Evolutionary conservation across 768 basidiomycete genomes (phyloP).

Genomic region (Tulasnella sp.): DNA sequence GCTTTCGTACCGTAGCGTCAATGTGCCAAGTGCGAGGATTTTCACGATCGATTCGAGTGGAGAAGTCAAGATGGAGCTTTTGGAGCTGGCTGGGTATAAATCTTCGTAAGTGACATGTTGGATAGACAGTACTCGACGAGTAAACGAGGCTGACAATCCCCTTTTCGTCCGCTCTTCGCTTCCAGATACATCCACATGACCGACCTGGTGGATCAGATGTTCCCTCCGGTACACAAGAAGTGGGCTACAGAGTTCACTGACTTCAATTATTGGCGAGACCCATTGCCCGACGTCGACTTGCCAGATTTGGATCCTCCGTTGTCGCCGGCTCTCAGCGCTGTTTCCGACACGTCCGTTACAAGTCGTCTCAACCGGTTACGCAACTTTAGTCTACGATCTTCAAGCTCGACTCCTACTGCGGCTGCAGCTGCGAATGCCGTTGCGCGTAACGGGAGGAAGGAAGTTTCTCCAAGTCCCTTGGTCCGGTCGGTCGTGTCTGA

Average conservation of each 20-base stretch:
- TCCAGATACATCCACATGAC: conserved; percentile 94
- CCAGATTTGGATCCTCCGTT: conserved; percentile 67
- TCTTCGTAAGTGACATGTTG: no score
- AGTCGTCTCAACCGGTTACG: conserved; percentile 29
- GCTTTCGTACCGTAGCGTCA: not conserved
- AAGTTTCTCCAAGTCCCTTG: conserved; percentile 2
- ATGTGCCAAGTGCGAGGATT: not conserved
- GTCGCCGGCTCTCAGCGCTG: conserved; percentile 88
- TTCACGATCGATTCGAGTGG: not conserved
- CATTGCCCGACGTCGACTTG: conserved; percentile 66
- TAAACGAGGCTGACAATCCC: no score
- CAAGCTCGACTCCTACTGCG: conserved; percentile 28
- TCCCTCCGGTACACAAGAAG: conserved; percentile 88
- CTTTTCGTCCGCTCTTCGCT: not conserved
- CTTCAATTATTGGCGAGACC: conserved; percentile 91
- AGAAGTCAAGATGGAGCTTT: not conserved
- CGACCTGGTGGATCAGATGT: conserved; percentile 97
- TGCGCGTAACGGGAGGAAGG: conserved; percentile 5
- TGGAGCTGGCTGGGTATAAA: not conserved
- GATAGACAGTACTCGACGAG: no score
- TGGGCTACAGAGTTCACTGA: conserved; percentile 89
- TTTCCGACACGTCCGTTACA: conserved; percentile 64
- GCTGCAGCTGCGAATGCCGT: conserved; percentile 24
- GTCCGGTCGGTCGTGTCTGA: not conserved
- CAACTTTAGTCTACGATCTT: conserved; percentile 14